phyloP scores from a whole-genome alignment of 352 stramenopile genomes.

The Phytophthora constricta region DNA sequence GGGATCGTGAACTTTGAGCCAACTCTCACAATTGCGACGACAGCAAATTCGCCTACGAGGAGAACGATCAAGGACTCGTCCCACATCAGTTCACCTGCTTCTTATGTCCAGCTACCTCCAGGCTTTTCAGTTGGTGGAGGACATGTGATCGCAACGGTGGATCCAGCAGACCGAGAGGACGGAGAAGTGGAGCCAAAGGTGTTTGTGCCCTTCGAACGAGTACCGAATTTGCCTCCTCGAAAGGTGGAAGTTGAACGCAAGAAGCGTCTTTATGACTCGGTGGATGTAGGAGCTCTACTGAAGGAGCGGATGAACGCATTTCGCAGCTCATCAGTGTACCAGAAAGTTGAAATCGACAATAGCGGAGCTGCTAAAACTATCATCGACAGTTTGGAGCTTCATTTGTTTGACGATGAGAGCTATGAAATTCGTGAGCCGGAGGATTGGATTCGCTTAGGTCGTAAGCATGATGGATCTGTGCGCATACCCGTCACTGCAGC shows the following conservation, averaged over 20 bases:
- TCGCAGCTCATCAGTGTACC: conserved; percentile 40
- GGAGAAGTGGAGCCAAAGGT: conserved; percentile 78
- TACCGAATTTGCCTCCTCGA: conserved; percentile 54
- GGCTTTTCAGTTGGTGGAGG: conserved; percentile 62
- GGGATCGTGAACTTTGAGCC: conserved; percentile 71
- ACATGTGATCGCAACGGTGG: conserved; percentile 44
- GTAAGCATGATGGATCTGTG: conserved; percentile 52
- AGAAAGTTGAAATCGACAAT: conserved; percentile 47
- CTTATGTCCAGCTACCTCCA: conserved; percentile 43
- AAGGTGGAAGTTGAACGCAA: conserved; percentile 80
- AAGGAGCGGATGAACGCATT: conserved; percentile 55
- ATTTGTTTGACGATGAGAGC: conserved; percentile 84
- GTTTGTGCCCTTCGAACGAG: conserved; percentile 72
- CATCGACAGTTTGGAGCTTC: conserved; percentile 63
- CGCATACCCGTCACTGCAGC: conserved; percentile 77
- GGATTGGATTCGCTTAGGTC: conserved; percentile 72
- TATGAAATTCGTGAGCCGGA: conserved; percentile 72
- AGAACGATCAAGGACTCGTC: conserved; percentile 50
- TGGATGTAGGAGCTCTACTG: conserved; percentile 54
- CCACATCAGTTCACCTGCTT: conserved; percentile 43
- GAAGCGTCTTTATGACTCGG: conserved; percentile 59
- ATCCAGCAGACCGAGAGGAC: conserved; percentile 51
- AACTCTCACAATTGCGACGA: conserved; percentile 28
- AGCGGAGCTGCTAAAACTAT: conserved; percentile 62
- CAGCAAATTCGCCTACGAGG: conserved; percentile 36